A percentile compares a stretch with the other conserved stretches of the same genome.
These are phyloP conservation scores for Fusarium mangiferae DNA, from an alignment of 2,329 filamentous ascomycete genomes.

Conservation along the genomic window DNA sequence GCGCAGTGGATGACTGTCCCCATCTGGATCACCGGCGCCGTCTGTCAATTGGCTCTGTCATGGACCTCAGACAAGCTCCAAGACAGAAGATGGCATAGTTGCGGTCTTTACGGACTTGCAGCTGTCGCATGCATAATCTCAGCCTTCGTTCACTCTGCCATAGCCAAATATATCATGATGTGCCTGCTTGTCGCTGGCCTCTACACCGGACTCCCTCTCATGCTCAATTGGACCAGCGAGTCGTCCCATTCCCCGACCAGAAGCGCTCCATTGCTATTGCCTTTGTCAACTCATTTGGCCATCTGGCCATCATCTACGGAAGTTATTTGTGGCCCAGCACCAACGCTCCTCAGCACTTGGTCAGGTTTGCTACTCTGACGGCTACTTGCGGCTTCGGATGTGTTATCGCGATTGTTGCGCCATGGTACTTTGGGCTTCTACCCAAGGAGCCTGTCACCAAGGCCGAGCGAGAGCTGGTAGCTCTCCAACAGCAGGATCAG, in stretches of 20 bases:
- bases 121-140: constrained; percentile 6
- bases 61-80: constrained; percentile 19
- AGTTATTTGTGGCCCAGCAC: constrained; percentile 40
- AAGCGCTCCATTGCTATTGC: constrained; percentile 16
- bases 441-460: neutral
- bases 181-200: constrained; percentile 9
- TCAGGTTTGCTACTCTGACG: constrained; percentile 36
- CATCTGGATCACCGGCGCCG: neutral
- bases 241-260: neutral
- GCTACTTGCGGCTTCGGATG: neutral
- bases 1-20: constrained; percentile 43
- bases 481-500: neutral
- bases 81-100: constrained; percentile 7
- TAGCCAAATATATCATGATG: constrained; percentile 27
- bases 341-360: constrained; percentile 41
- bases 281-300: constrained; percentile 14
- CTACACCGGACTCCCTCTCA: constrained; percentile 6
- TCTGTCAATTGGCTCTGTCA: neutral
- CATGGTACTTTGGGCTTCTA: neutral
- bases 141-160: neutral
- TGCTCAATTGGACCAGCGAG: constrained; percentile 26
- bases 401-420: neutral
- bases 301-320: constrained; percentile 16
- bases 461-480: neutral
- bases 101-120: neutral